Base-by-base conservation (phyloP, 768 basidiomycete species). In the Daedaleopsis sinensis region DNA sequence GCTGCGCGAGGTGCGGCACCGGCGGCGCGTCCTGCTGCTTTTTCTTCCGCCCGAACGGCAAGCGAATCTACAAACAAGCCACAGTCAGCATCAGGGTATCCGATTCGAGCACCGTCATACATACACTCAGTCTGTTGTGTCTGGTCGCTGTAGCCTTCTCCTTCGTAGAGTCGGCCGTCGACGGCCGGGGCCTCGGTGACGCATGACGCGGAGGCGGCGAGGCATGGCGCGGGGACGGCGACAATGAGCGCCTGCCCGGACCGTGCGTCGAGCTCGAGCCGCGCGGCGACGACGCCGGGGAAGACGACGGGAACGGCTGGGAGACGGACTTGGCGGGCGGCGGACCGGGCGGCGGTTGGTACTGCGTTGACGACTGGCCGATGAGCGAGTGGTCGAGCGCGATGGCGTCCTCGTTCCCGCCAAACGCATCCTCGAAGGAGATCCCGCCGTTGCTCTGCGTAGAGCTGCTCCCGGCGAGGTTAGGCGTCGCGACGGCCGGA, bases 1-100 rank as follows among this genome's bases (percentile, higher is more conserved):
- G 68, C 24, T 68, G 68, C 10, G 69, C 66, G 12, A 75, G 58
- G 24, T 76, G 63, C 3, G 77, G 66, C 61, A 80, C 65, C 39
- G 78, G 76, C 59, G 83, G 73, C 47, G 82, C 73, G 16, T 81
- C 78, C 48, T 86, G 81, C 49, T 85, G 79, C 67, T 85, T 89
- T 80, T 90, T 91, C 76, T 82, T 90, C 75, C 81, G 87, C 38
- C 87, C 86, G 68, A 94, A 94, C 0, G 90, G 91, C 61, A 94
- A 73, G 56, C 90, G 91, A 65, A 94, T 82, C 91, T 89, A 24
- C 63, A 32, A 53, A 63, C 52, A 68, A 21, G 51, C 65, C 38
- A 58, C 18, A 50, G 50, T 24, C 19, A 49, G 15, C 47, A 47
- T 7, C 9, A 8, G 8, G 7, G 19, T 8, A 7, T 15, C 13